Base-by-base conservation (phyloP, 352 stramenopile species). In the Hyaloperonospora brassicae region DNA sequence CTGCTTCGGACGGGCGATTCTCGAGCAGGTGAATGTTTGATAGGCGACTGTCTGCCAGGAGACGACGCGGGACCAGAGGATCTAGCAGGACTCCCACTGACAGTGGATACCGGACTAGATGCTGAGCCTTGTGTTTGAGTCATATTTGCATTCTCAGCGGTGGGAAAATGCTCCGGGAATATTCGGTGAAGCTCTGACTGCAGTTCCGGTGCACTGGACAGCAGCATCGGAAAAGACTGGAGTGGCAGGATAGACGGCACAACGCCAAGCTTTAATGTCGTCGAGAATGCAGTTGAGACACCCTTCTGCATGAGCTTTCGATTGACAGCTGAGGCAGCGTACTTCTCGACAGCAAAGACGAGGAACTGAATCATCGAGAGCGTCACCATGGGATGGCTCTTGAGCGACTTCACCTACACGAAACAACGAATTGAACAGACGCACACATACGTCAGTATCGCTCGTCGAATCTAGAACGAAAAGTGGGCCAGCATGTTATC, bases 311-410 rank as follows among this genome's bases (percentile, higher is more conserved):
- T 92, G 52, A 84, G 61, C 44, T 81, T 68, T 46, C 80, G 73
- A 62, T 88, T 92, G 11, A 78, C 67, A 2, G 76, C 48, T 24
- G 81, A 92, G 3, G 76, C 68, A n/a, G 81, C 78, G 62, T 89
- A 92, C 27, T 92, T 92, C 50, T 92, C 81, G 10, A 92, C 81
- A 6, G 81, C 79, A 52, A 89, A 92, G 1, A 92, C 78, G 17
- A 92, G 68, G 49, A 92, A 92, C 55, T 92, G 81, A 12, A 92
- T 79, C 81, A 92, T 89, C 3, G 79, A 68, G 14, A 92, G 70
- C 13, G 81, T 89, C 57, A 92, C 79, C 49, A 85, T 82, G 4
- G 81, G 79, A 49, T 92, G 81, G 44, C 81, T 92, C 61, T 88
- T 89, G 17, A 92, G 63, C n/a, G 79, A 89, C 62, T 92, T 92